Evolutionary conservation across 345 rosid genomes (phyloP).

Genomic region (Salix dunnii): DNA sequence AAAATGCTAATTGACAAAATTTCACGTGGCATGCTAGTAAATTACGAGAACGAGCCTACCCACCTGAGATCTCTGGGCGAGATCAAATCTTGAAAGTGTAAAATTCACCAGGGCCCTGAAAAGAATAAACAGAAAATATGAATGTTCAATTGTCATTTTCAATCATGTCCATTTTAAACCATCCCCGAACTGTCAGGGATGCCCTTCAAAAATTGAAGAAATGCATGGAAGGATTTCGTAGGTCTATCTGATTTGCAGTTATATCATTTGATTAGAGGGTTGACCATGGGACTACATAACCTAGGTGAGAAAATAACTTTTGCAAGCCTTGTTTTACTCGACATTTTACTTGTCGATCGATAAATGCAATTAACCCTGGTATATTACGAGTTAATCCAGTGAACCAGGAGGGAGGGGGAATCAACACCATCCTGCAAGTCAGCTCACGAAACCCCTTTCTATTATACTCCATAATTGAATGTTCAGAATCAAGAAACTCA

Average conservation of each 20-base stretch:
- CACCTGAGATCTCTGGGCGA: not conserved
- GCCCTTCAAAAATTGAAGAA: not conserved
- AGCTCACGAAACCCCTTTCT: not conserved
- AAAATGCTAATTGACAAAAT: not conserved
- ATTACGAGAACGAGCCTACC: not conserved
- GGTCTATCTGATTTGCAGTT: too few species aligned
- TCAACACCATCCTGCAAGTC: not conserved
- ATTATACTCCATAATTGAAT: not conserved
- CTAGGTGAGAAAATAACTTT: not conserved
- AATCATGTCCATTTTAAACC: not conserved
- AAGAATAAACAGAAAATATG: not conserved
- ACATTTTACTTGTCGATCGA: not conserved
- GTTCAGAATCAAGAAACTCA: not conserved
- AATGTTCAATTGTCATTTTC: not conserved
- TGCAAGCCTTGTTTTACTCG: not conserved
- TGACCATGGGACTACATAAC: too few species aligned
- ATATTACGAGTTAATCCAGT: not conserved
- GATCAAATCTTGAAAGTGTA: not conserved
- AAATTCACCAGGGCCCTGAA: not conserved
- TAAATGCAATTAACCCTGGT: not conserved
- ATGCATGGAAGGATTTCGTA: not conserved
- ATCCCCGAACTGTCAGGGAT: not conserved
- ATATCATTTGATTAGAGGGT: too few species aligned
- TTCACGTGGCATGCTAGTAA: constrained; percentile 16
- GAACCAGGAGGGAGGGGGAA: not conserved